phyloP scores from a whole-genome alignment of 805 yeast genomes.

The Limtongia smithiae region DNA sequence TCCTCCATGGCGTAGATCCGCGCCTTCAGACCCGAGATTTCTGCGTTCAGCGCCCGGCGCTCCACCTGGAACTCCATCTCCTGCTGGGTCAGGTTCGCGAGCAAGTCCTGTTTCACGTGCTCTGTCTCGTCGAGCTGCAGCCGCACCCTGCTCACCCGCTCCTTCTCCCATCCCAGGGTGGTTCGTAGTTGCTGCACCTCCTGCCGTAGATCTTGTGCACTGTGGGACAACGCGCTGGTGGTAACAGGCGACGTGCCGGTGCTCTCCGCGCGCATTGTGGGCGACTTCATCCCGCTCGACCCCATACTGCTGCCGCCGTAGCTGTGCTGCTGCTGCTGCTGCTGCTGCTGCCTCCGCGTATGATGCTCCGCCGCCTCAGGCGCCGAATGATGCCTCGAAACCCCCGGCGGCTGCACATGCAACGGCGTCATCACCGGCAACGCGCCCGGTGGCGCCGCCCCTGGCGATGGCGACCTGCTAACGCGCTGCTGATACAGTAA shows the following conservation, averaged over 20 bases:
- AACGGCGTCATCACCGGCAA: not conserved
- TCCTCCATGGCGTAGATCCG: slow-evolving; percentile 52
- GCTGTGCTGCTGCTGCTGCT: not conserved
- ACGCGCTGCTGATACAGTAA: slow-evolving; percentile 64
- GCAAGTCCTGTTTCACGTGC: slow-evolving; percentile 55
- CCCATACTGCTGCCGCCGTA: too few species aligned
- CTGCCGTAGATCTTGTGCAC: slow-evolving; percentile 5
- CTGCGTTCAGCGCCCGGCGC: slow-evolving; percentile 47
- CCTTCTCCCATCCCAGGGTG: slow-evolving; percentile 42
- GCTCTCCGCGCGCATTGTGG: too few species aligned
- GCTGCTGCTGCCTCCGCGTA: not conserved
- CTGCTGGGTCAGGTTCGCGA: slow-evolving; percentile 64
- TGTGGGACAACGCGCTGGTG: not conserved
- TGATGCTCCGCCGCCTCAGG: not conserved
- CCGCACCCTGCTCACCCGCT: slow-evolving; percentile 45
- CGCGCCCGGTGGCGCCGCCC: slow-evolving; percentile 1
- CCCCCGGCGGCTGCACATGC: slow-evolving; percentile 1
- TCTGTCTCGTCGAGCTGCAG: slow-evolving; percentile 35
- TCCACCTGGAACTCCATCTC: slow-evolving; percentile 59
- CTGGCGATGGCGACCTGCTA: not conserved
- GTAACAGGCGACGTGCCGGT: not conserved
- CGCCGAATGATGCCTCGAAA: slow-evolving; percentile 13
- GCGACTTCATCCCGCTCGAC: too few species aligned
- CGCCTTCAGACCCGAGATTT: slow-evolving; percentile 47
- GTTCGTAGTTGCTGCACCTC: slow-evolving; percentile 13